Base-by-base conservation (phyloP, 306 rosid species). In the Cyclanthera cordifolia region DNA sequence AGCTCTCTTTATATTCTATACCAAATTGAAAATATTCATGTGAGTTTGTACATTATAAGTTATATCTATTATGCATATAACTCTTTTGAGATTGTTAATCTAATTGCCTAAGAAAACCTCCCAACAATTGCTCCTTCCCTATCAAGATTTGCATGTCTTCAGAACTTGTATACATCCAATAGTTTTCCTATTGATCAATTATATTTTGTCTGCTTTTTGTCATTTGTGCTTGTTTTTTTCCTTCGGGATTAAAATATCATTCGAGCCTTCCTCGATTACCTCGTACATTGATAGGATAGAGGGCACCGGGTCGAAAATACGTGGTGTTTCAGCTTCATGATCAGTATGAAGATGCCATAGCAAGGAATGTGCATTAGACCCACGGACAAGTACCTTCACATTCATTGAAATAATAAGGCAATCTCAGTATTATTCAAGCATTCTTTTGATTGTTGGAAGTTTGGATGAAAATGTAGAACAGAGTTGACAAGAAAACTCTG, bases 351-450 rank as follows among this genome's bases (percentile, higher is more conserved):
- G 79, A 90, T 73, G 67, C 99, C 90, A 65, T 90, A 93, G 88
- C 99, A 93, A 8, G 97, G 99, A 78, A 90, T 75, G 73, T 87
- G 99, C 86, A 93, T 73, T 5, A 93, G 64, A 23, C 88, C 95
- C 75, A 93, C 95, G 3, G 86, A 86, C 14, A 86, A 73, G 85
- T 93, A 93, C 94, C 98, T 92, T 66, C 67, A 80, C 70, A 70
- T 78, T 34, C 59, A 68, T 71, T 43, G 74, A 76, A 77, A 55
- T 30, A n/a, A n/a, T n/a, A n/a, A n/a, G n/a, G n/a, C n/a, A n/a
- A n/a, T n/a, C n/a, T n/a, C n/a, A n/a, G n/a, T n/a, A n/a, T n/a
- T n/a, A n/a, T n/a, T n/a, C n/a, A n/a, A n/a, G n/a, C n/a, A 34
- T 34, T 34, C 8, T 34, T 34, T 34, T 34, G 41, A 8, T 34